These are phyloP conservation scores for Hemileia vastatrix DNA, from an alignment of 1,284 basidiomycete species.

Conservation along the genomic window DNA sequence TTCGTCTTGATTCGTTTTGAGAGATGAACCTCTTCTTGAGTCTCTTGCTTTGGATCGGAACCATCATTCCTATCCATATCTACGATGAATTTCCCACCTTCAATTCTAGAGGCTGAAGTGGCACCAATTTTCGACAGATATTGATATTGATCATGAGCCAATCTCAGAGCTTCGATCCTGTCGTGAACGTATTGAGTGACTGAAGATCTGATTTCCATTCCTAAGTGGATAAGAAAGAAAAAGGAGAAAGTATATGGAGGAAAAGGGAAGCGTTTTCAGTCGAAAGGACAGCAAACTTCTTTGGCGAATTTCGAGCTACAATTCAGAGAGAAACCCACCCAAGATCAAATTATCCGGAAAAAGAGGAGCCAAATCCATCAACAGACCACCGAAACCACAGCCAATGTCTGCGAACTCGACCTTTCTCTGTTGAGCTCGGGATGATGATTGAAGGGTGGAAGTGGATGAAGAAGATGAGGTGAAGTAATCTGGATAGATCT, in stretches of 20 bases:
- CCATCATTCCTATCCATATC: neutral
- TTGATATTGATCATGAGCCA: constrained; percentile 47
- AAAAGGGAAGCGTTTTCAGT: too few species aligned
- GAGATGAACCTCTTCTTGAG: neutral
- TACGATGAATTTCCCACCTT: neutral
- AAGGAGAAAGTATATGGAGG: too few species aligned
- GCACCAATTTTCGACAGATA: constrained; percentile 5
- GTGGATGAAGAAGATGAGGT: too few species aligned
- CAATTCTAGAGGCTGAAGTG: neutral
- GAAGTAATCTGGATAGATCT: too few species aligned
- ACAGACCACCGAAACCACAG: constrained; percentile 92
- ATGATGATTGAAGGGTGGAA: too few species aligned
- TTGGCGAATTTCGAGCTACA: too few species aligned
- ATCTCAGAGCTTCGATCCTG: constrained; percentile 75
- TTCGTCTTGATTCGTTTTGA: neutral
- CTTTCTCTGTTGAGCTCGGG: too few species aligned
- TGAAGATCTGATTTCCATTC: constrained; percentile 88
- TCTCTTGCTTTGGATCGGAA: too few species aligned
- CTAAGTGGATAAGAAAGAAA: too few species aligned
- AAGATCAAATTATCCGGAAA: constrained; percentile 90
- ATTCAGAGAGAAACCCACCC: too few species aligned
- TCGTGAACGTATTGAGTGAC: constrained; percentile 95
- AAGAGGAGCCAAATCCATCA: constrained; percentile 78
- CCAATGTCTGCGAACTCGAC: constrained; percentile 97
- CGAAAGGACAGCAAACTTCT: too few species aligned